Base-by-base conservation (phyloP, 495 filamentous ascomycete genomes). In the Tuber melanosporum region DNA sequence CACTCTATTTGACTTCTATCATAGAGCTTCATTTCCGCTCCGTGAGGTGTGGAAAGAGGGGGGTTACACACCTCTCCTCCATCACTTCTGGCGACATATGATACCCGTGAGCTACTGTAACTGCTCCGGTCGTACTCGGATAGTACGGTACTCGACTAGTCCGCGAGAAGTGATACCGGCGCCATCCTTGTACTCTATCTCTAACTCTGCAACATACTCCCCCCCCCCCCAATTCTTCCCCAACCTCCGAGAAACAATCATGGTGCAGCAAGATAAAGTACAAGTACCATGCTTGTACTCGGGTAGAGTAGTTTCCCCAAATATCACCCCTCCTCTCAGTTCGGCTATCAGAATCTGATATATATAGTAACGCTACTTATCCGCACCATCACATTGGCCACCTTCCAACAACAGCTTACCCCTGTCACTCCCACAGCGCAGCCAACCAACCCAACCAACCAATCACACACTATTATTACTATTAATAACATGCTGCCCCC, bases 181-280 rank as follows among this genome's bases (percentile, higher is more conserved):
- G 22, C 47, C 77, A 47, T 73, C 76, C 45, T 71, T 69, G 47
- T 15, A 32, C n/a, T 32, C 52, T 62, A 32, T 32, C 32, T 32
- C 32, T 0, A 62, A 62, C 32, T 62, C n/a, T 26, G n/a, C 32
- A 22, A 10, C 14, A 12, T 15, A 22, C 6, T 14, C 12, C 26
- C 26, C 52, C 22, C 47, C 47, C 8, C 49, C 22, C 49, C 49
- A 49, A 22, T 49, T 49, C 47, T 49, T 22, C 47, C 47, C 49
- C 49, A 57, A 57, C 49, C 49, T 26, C 49, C 22, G 49, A 26
- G 9, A 26, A 57, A 26, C 49, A 26, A n/a, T 3, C 49, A 12
- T 12, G 20, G 7, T 5, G 0, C 57, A 66, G 32, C n/a, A 2
- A 66, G 32, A 26, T 32, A 66, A 66, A 2, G 52, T 62, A 1